A percentile compares a stretch with the other conserved stretches of the same genome.
Evolutionary conservation across 257 asterid genomes (phyloP).

Genomic region (Knoxia roxburghii): DNA sequence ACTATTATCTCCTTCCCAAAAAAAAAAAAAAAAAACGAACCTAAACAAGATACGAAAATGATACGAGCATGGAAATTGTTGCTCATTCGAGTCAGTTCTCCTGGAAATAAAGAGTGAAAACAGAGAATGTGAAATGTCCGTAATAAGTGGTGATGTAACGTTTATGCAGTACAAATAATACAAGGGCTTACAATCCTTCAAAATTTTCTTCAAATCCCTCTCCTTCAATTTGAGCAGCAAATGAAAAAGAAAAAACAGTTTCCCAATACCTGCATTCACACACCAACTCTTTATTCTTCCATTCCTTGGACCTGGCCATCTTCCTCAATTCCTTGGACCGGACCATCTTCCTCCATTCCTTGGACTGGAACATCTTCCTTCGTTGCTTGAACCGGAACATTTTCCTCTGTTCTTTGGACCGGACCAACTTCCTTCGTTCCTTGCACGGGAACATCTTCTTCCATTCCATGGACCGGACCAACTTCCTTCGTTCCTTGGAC

Average conservation of each 20-base stretch:
- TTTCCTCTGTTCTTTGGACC: no score
- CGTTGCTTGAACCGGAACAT: no score
- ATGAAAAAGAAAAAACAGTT: background rate
- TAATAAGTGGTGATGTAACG: background rate
- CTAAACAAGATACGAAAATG: no score
- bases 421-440: constrained; percentile 4
- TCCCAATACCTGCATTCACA: background rate
- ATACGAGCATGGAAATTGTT: no score
- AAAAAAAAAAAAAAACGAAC: no score
- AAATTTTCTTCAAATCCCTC: background rate
- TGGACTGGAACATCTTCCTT: constrained; percentile 2
- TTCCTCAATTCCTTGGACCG: background rate
- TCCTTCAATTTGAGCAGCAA: background rate
- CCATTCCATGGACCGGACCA: no score
- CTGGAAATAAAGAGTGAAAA: no score
- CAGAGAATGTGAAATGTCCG: background rate
- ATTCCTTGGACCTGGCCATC: background rate
- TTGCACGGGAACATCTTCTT: no score
- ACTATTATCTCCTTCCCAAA: no score
- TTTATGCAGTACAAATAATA: background rate
- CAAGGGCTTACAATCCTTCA: background rate
- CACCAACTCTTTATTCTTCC: background rate
- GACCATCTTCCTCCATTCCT: background rate
- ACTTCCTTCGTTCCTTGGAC: constrained; percentile 1
- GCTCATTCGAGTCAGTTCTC: no score